Percentiles rank a stretch among this genome's conserved stretches.
Evolutionary conservation across 139 green algal genomes (phyloP).

Genomic region (Chlorokybus atmophyticus): DNA sequence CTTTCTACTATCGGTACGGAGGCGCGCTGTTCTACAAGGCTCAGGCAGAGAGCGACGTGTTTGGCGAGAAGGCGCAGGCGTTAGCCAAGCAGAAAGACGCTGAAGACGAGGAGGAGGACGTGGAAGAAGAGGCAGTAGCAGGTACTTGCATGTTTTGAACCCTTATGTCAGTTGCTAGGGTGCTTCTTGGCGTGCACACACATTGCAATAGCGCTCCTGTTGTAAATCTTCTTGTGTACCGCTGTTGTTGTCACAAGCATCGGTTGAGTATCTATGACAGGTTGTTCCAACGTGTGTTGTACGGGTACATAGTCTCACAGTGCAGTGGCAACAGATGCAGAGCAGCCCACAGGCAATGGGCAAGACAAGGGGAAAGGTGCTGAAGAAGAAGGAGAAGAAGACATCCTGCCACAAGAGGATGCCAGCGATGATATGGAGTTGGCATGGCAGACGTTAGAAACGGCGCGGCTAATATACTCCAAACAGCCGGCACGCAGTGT

Average conservation of each 20-base stretch:
- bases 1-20: constrained; percentile 54
- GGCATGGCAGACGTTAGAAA: constrained; percentile 45
- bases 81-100: not conserved
- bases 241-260: too few species aligned
- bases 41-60: constrained; percentile 45
- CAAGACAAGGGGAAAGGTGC: constrained; percentile 21
- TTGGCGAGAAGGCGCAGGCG: constrained; percentile 29
- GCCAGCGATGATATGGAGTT: constrained; percentile 48
- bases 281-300: too few species aligned
- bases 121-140: constrained; percentile 16
- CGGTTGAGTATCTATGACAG: too few species aligned
- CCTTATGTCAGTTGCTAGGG: too few species aligned
- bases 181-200: too few species aligned
- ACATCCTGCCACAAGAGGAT: constrained; percentile 12
- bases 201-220: too few species aligned
- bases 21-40: constrained; percentile 48
- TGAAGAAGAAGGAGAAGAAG: constrained; percentile 19
- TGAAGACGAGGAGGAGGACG: constrained; percentile 15
- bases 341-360: too few species aligned
- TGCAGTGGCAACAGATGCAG: too few species aligned
- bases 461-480: constrained; percentile 25
- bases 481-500: constrained; percentile 8
- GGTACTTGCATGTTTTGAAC: too few species aligned
- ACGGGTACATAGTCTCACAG: too few species aligned
- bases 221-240: too few species aligned